phyloP scores from a whole-genome alignment of 2,329 filamentous ascomycete species.

The Sarocladium oryzae region DNA sequence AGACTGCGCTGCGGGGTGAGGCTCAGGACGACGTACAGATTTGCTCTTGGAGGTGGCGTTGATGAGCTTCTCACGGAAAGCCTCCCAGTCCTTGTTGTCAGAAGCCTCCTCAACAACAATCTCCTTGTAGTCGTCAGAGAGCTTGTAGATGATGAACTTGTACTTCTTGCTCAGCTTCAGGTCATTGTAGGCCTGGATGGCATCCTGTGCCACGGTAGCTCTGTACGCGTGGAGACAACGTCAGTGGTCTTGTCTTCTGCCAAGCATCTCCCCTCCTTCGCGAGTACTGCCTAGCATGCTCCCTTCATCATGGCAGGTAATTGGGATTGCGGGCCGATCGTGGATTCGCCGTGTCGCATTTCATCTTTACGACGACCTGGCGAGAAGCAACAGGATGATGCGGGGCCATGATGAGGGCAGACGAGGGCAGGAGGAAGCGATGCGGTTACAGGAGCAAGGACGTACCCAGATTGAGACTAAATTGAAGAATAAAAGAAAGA shows the following conservation, averaged over 20 bases:
- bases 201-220: constrained; percentile 66
- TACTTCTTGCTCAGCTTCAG: constrained; percentile 75
- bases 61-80: constrained; percentile 70
- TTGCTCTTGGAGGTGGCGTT: constrained; percentile 67
- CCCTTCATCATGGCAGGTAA: neutral
- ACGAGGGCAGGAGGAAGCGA: constrained; percentile 13
- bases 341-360: constrained; percentile 8
- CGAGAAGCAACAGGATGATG: constrained; percentile 6
- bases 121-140: constrained; percentile 75
- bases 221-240: constrained; percentile 32
- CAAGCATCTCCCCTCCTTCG: neutral
- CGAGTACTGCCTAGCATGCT: neutral
- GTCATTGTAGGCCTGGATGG: constrained; percentile 68
- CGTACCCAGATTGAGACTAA: constrained; percentile 65
- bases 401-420: constrained; percentile 13
- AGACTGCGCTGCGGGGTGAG: neutral
- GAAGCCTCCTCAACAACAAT: constrained; percentile 75
- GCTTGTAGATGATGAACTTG: constrained; percentile 87
- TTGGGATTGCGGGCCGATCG: neutral
- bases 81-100: constrained; percentile 59
- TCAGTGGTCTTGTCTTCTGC: neutral
- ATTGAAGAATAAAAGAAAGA: constrained; percentile 12
- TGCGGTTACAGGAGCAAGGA: constrained; percentile 18
- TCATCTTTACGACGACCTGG: neutral
- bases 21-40: constrained; percentile 42